Conservation (phyloP, 805 yeast species). For the Wickerhamomyces strasburgensis region DNA sequence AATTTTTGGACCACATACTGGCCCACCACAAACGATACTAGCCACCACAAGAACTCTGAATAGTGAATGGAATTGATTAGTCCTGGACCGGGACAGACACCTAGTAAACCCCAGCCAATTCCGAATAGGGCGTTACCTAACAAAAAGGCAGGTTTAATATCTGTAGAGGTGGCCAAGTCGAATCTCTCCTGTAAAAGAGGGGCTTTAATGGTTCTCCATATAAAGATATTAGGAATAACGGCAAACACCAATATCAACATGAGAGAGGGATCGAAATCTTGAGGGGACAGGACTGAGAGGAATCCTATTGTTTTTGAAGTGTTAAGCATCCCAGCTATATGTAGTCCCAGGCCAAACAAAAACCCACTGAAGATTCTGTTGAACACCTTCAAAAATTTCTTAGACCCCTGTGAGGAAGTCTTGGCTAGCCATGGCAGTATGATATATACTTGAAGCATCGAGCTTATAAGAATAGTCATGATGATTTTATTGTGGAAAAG, state of each 20-base stretch:
- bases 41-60: slow-evolving; percentile 7
- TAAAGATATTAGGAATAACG: slow-evolving; percentile 39
- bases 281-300: slow-evolving; percentile 31
- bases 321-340: slow-evolving; percentile 42
- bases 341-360: slow-evolving; percentile 42
- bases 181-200: slow-evolving; percentile 23
- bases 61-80: slow-evolving; percentile 24
- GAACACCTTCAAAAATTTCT: background rate
- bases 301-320: slow-evolving; percentile 43
- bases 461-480: slow-evolving; percentile 6
- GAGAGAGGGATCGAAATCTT: slow-evolving; percentile 44
- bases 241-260: slow-evolving; percentile 38
- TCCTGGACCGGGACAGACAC: slow-evolving; percentile 54
- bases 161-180: slow-evolving; percentile 22
- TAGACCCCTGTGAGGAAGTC: slow-evolving; percentile 2
- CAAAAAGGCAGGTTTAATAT: slow-evolving; percentile 28
- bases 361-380: slow-evolving; percentile 27
- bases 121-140: slow-evolving; percentile 44
- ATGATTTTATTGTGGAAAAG: slow-evolving; percentile 1
- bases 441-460: slow-evolving; percentile 19
- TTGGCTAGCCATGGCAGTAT: slow-evolving; percentile 25
- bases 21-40: slow-evolving; percentile 11
- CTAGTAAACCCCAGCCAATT: slow-evolving; percentile 48
- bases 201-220: slow-evolving; percentile 28
- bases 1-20: slow-evolving; percentile 4